These are phyloP conservation scores for Eutrema salsugineum DNA, from an alignment of 441 rosid species.

Conservation along the genomic window DNA sequence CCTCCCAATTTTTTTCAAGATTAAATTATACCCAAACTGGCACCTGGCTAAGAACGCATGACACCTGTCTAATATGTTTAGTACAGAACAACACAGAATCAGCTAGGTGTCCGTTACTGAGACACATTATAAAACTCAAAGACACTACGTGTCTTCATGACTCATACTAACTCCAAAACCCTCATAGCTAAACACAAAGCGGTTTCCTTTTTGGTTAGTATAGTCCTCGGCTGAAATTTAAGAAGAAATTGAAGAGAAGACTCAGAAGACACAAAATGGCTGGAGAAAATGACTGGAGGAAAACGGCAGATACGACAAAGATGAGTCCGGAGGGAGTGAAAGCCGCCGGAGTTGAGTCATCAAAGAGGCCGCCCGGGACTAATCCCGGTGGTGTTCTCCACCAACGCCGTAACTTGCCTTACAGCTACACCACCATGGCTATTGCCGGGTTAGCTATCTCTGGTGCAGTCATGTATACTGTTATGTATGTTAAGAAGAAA, in stretches of 20 bases:
- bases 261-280: conserved; percentile 40
- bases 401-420: conserved; percentile 61
- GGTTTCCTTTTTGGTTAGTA: background rate
- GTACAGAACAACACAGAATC: background rate
- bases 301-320: conserved; percentile 60
- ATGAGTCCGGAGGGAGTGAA: conserved; percentile 55
- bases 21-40: background rate
- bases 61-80: conserved; percentile 26
- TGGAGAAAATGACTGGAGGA: conserved; percentile 49
- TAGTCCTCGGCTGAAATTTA: background rate
- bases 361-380: conserved; percentile 60
- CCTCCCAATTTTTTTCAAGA: no score
- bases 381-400: conserved; percentile 60
- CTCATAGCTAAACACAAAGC: background rate
- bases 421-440: conserved; percentile 49
- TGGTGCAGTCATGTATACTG: conserved; percentile 45
- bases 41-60: background rate
- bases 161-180: background rate
- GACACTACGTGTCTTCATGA: conserved; percentile 23
- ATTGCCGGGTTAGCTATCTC: conserved; percentile 49
- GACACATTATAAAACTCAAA: conserved; percentile 1
- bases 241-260: background rate
- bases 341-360: conserved; percentile 54
- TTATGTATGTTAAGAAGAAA: conserved; percentile 53
- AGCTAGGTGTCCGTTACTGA: conserved; percentile 23